These are phyloP conservation scores for Malassezia restricta DNA, from an alignment of 1,284 basidiomycete species.

Conservation along the genomic window DNA sequence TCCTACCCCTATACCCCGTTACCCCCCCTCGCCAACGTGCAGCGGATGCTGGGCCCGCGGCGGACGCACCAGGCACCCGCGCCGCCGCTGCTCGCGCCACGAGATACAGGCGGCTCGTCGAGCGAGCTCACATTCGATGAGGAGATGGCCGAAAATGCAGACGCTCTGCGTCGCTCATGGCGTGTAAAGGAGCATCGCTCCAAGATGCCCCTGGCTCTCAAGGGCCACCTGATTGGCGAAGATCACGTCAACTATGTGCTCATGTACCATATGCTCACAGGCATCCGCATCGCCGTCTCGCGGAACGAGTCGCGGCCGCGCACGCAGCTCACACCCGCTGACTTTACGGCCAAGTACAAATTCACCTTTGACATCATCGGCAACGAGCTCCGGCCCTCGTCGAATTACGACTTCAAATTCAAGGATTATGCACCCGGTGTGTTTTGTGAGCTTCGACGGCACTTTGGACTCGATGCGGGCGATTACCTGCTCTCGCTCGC, in stretches of 20 bases:
- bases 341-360: slow-evolving; percentile 82
- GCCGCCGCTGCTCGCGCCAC: background rate
- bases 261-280: slow-evolving; percentile 99
- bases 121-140: slow-evolving; percentile 32
- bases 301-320: slow-evolving; percentile 89
- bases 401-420: slow-evolving; percentile 95
- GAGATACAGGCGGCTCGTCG: background rate
- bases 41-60: background rate
- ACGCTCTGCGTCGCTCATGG: slow-evolving; percentile 32
- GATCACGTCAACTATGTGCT: slow-evolving; percentile 95
- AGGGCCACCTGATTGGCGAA: slow-evolving; percentile 90
- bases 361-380: slow-evolving; percentile 95
- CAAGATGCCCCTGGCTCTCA: slow-evolving; percentile 53
- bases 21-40: background rate
- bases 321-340: slow-evolving; percentile 68
- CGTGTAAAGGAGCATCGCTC: slow-evolving; percentile 29
- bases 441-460: slow-evolving; percentile 83
- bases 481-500: slow-evolving; percentile 94
- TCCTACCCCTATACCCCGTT: background rate
- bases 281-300: slow-evolving; percentile 88
- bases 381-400: slow-evolving; percentile 90
- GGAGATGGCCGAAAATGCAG: slow-evolving; percentile 37
- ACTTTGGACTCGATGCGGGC: slow-evolving; percentile 88
- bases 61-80: background rate
- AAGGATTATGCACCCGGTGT: slow-evolving; percentile 99